Evolutionary conservation across 495 filamentous ascomycete genomes (phyloP).

Genomic region (Xylaria nigripes): DNA sequence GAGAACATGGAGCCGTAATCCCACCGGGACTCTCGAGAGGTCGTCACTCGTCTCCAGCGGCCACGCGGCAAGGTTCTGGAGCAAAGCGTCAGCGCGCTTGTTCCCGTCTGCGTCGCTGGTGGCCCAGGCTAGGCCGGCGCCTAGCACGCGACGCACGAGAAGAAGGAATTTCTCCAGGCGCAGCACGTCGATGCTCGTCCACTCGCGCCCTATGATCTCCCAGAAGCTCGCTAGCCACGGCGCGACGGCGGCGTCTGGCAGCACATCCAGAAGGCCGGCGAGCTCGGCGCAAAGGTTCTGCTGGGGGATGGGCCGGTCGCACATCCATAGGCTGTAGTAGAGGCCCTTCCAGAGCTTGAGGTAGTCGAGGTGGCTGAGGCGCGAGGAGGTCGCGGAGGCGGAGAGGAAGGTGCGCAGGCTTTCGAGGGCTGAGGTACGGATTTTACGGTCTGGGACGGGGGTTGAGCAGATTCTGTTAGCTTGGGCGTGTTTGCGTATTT

Average conservation of each 20-base stretch:
- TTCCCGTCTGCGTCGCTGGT: slow-evolving; percentile 25
- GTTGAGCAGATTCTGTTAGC: neutral
- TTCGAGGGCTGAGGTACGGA: slow-evolving; percentile 69
- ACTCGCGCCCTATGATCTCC: slow-evolving; percentile 78
- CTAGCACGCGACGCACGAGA: slow-evolving; percentile 69
- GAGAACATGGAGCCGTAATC: slow-evolving; percentile 75
- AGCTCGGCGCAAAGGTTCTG: slow-evolving; percentile 75
- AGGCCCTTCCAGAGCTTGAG: slow-evolving; percentile 96
- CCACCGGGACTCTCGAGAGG: slow-evolving; percentile 54
- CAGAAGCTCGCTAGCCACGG: slow-evolving; percentile 73
- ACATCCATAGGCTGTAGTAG: slow-evolving; percentile 96
- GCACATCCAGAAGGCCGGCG: slow-evolving; percentile 58
- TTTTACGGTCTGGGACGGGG: slow-evolving; percentile 56
- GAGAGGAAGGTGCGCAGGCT: slow-evolving; percentile 76
- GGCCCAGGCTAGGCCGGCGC: slow-evolving; percentile 54
- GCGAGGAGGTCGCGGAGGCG: slow-evolving; percentile 40
- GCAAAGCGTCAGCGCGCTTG: slow-evolving; percentile 29
- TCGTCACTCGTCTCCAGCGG: slow-evolving; percentile 36
- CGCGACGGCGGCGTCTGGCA: slow-evolving; percentile 51
- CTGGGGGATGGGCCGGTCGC: slow-evolving; percentile 77
- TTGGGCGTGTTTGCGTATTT: neutral
- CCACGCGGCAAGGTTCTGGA: slow-evolving; percentile 36
- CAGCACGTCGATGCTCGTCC: slow-evolving; percentile 70
- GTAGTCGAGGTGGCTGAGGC: slow-evolving; percentile 63
- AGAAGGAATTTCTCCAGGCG: slow-evolving; percentile 91